A percentile compares a stretch with the other conserved stretches of the same genome.
phyloP scores from a whole-genome alignment of 495 filamentous ascomycete genomes.

The Tuber melanosporum region DNA sequence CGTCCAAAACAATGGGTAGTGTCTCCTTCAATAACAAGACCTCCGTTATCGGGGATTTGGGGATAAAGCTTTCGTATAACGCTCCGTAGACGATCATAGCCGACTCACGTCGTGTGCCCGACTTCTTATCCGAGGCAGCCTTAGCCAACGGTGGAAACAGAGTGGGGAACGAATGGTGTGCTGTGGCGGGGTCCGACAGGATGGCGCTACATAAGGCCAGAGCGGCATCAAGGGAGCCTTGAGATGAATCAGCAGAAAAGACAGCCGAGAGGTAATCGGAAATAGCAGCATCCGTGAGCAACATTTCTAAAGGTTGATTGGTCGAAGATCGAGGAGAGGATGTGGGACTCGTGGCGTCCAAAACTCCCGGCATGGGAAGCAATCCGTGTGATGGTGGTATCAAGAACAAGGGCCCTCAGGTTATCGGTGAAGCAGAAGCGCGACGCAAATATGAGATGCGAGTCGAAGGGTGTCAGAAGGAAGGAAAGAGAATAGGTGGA shows the following conservation, averaged over 20 bases:
- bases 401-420: neutral
- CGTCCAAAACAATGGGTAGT: constrained; percentile 68
- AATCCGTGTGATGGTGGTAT: neutral
- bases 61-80: constrained; percentile 80
- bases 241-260: constrained; percentile 74
- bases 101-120: constrained; percentile 73
- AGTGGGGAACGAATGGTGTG: constrained; percentile 64
- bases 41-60: constrained; percentile 70
- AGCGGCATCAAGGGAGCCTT: constrained; percentile 76
- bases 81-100: constrained; percentile 93
- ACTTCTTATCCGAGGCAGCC: constrained; percentile 91
- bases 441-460: neutral
- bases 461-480: neutral
- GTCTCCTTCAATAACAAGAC: constrained; percentile 70
- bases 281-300: constrained; percentile 50
- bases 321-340: constrained; percentile 10
- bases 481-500: neutral
- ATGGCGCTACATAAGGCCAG: constrained; percentile 63
- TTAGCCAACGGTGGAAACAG: constrained; percentile 63
- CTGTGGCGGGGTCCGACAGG: constrained; percentile 32
- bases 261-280: constrained; percentile 63
- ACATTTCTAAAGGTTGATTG: neutral
- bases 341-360: constrained; percentile 27
- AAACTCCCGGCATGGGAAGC: constrained; percentile 32
- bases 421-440: neutral